These are phyloP conservation scores for Fusarium xyrophilum DNA, from an alignment of 2,329 filamentous ascomycete species.

Conservation along the genomic window DNA sequence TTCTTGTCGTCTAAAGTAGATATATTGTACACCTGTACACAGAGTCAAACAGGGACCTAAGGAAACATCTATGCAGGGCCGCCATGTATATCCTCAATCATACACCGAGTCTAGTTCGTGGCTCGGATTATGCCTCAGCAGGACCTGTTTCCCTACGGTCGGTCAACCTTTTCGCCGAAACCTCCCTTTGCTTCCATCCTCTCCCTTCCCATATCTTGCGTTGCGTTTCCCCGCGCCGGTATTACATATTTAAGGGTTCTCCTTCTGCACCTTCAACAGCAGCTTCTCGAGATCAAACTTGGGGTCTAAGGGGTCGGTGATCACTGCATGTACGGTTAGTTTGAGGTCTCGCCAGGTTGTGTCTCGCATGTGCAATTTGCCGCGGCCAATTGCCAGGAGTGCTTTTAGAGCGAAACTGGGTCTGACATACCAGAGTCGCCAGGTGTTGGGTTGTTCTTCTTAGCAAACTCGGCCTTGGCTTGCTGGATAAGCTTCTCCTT, in stretches of 20 bases:
- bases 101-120: constrained; percentile 46
- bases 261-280: constrained; percentile 67
- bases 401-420: constrained; percentile 1
- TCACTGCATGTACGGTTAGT: constrained; percentile 43
- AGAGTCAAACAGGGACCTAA: constrained; percentile 53
- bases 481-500: constrained; percentile 91
- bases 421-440: constrained; percentile 45
- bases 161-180: constrained; percentile 38
- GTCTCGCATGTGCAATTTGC: constrained; percentile 7
- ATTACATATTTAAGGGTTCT: constrained; percentile 55
- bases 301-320: constrained; percentile 76
- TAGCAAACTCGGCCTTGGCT: constrained; percentile 89
- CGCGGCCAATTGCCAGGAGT: constrained; percentile 19
- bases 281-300: constrained; percentile 94
- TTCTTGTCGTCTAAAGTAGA: constrained; percentile 55
- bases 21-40: constrained; percentile 63
- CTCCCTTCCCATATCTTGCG: constrained; percentile 37
- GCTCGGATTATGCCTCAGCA: constrained; percentile 41
- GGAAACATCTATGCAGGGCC: constrained; percentile 59
- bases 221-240: constrained; percentile 21
- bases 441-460: constrained; percentile 67
- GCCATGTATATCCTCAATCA: constrained; percentile 51
- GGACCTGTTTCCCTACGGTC: constrained; percentile 37
- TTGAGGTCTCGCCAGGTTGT: not conserved
- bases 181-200: constrained; percentile 40